Evolutionary conservation across 2,329 filamentous ascomycete species (phyloP).

Genomic region (Podosphaera aphanis): DNA sequence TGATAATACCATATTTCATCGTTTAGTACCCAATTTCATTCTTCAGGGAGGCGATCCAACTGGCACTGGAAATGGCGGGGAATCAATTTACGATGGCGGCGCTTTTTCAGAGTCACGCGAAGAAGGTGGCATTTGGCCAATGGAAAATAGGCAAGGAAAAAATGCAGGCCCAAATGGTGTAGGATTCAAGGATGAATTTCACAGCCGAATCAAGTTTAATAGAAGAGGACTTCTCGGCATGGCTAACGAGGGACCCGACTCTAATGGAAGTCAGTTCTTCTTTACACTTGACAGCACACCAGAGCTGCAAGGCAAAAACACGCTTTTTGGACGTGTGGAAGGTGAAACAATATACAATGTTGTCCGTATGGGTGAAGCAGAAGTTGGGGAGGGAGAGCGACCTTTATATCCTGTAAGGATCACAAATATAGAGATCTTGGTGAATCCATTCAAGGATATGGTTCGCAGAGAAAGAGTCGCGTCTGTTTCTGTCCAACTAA

Average conservation of each 20-base stretch:
- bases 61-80: conserved; percentile 73
- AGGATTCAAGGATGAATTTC: conserved; percentile 64
- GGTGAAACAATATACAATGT: conserved; percentile 94
- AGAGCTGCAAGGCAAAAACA: conserved; percentile 75
- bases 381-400: conserved; percentile 60
- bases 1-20: conserved; percentile 79
- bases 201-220: conserved; percentile 81
- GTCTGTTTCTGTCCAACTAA: conserved; percentile 22
- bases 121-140: conserved; percentile 21
- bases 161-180: conserved; percentile 36
- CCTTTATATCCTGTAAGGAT: conserved; percentile 73
- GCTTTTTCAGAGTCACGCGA: conserved; percentile 29
- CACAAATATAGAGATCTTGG: conserved; percentile 46
- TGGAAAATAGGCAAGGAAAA: conserved; percentile 37
- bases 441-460: conserved; percentile 70
- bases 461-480: conserved; percentile 38
- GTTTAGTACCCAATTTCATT: conserved; percentile 75
- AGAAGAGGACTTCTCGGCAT: conserved; percentile 78
- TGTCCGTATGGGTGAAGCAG: conserved; percentile 75
- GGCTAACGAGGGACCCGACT: conserved; percentile 66
- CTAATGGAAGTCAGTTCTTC: conserved; percentile 94
- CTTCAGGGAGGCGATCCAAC: conserved; percentile 89
- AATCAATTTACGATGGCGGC: conserved; percentile 76
- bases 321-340: conserved; percentile 74
- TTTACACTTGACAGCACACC: conserved; percentile 69